These are phyloP conservation scores for Clavispora carvajalis DNA, from an alignment of 805 yeast species.

Conservation along the genomic window DNA sequence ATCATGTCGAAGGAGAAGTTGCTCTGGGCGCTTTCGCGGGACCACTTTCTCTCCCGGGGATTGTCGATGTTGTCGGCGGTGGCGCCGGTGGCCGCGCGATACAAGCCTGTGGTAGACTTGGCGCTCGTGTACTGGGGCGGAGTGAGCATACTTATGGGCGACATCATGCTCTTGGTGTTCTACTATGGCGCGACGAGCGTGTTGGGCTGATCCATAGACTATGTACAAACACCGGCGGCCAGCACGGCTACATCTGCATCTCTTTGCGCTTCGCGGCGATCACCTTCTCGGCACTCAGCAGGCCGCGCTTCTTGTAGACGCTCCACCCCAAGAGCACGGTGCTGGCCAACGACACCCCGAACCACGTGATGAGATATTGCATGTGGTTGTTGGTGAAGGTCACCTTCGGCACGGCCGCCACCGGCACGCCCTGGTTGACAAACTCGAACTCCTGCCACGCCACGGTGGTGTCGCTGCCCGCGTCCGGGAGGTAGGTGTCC, in stretches of 20 bases:
- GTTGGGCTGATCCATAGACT: not conserved
- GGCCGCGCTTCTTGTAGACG: conserved; percentile 25
- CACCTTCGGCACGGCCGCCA: conserved; percentile 77
- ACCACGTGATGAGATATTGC: conserved; percentile 94
- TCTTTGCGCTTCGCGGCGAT: conserved; percentile 35
- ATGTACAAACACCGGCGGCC: not conserved
- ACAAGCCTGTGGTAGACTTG: conserved; percentile 24
- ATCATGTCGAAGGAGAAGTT: conserved; percentile 21
- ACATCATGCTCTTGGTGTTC: conserved; percentile 31
- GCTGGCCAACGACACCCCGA: conserved; percentile 74
- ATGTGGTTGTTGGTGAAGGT: conserved; percentile 84
- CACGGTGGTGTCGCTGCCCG: conserved; percentile 27
- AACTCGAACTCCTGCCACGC: conserved; percentile 48
- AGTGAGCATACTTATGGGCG: conserved; percentile 31
- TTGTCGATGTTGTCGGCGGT: conserved; percentile 30
- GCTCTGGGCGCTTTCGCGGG: conserved; percentile 20
- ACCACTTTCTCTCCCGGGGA: conserved; percentile 23
- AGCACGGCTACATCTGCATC: conserved; percentile 19
- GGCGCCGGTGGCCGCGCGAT: conserved; percentile 26
- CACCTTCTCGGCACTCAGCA: conserved; percentile 34
- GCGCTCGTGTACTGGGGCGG: conserved; percentile 34
- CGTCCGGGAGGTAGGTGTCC: conserved; percentile 16
- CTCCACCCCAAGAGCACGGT: conserved; percentile 51
- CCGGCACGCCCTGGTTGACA: conserved; percentile 79
- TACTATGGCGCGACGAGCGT: conserved; percentile 34